Conservation (phyloP, 768 basidiomycete species). For the Tubosaeta sp. region DNA sequence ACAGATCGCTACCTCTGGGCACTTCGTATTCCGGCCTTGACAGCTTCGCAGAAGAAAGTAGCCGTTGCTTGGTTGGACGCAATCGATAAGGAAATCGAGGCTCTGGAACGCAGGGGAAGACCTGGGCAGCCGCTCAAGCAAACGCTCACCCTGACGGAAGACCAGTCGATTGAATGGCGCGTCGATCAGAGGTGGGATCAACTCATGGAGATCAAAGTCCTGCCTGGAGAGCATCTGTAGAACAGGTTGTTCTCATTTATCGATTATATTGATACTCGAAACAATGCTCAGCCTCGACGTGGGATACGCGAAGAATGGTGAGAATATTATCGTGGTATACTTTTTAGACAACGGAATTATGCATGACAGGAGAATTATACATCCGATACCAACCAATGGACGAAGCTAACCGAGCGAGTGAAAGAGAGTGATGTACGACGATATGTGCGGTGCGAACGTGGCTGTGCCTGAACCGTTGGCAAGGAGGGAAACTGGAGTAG, state of each 20-base stretch:
- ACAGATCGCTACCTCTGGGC: constrained; percentile 63
- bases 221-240: constrained; percentile 22
- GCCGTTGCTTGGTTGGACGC: constrained; percentile 56
- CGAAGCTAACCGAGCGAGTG: not conserved
- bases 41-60: constrained; percentile 39
- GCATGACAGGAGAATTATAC: not conserved
- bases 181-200: constrained; percentile 52
- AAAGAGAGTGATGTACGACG: not conserved
- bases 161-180: constrained; percentile 52
- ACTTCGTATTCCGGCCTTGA: constrained; percentile 49
- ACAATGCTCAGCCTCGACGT: not conserved
- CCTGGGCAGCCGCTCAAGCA: constrained; percentile 32
- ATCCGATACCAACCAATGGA: not conserved
- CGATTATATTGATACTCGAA: too few species aligned
- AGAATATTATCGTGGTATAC: not conserved
- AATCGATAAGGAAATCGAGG: constrained; percentile 43
- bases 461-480: too few species aligned
- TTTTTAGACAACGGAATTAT: not conserved
- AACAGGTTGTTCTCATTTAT: too few species aligned
- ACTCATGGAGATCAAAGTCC: constrained; percentile 36
- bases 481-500: too few species aligned
- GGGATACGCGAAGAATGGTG: not conserved
- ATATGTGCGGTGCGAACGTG: too few species aligned
- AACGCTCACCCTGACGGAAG: constrained; percentile 48
- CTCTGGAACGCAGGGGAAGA: constrained; percentile 35